Percentiles rank a stretch among this genome's conserved stretches.
Conservation (phyloP, 2,329 filamentous ascomycete species). For the Aspergillus fumigatiaffinis region DNA sequence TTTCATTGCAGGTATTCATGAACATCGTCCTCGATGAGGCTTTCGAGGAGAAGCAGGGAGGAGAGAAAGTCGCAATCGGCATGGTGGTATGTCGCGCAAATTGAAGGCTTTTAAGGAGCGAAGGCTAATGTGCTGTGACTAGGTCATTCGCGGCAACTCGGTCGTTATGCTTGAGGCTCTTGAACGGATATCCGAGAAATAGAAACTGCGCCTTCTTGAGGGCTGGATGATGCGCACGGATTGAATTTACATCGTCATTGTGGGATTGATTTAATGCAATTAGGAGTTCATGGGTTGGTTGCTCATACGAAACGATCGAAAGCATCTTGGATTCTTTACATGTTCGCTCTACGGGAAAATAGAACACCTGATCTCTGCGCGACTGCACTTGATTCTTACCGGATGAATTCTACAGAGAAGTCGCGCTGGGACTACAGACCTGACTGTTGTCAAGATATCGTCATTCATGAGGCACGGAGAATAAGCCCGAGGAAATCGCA, state of each 20-base stretch:
- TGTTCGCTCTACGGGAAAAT: constrained; percentile 8
- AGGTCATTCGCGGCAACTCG: constrained; percentile 96
- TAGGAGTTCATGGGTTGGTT: constrained; percentile 38
- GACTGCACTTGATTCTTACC: neutral
- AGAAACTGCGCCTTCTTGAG: constrained; percentile 12
- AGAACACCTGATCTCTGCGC: constrained; percentile 3
- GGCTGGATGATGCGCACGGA: constrained; percentile 11
- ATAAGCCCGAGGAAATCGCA: constrained; percentile 5
- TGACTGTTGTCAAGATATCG: neutral
- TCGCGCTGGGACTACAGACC: neutral
- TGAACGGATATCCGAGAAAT: constrained; percentile 43
- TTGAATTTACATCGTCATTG: constrained; percentile 19
- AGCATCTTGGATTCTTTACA: constrained; percentile 18
- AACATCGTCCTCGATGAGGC: constrained; percentile 98
- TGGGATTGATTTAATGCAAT: constrained; percentile 26
- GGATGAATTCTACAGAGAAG: neutral
- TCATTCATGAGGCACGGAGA: constrained; percentile 7
- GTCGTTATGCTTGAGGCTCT: constrained; percentile 87
- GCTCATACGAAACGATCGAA: constrained; percentile 31
- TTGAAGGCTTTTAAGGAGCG: neutral
- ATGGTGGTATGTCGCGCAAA: constrained; percentile 67
- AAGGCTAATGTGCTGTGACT: constrained; percentile 8
- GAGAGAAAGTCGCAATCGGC: constrained; percentile 84
- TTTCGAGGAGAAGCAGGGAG: constrained; percentile 86
- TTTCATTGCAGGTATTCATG: constrained; percentile 71